phyloP scores from a whole-genome alignment of 495 filamentous ascomycete species.

The Xylaria venustula region DNA sequence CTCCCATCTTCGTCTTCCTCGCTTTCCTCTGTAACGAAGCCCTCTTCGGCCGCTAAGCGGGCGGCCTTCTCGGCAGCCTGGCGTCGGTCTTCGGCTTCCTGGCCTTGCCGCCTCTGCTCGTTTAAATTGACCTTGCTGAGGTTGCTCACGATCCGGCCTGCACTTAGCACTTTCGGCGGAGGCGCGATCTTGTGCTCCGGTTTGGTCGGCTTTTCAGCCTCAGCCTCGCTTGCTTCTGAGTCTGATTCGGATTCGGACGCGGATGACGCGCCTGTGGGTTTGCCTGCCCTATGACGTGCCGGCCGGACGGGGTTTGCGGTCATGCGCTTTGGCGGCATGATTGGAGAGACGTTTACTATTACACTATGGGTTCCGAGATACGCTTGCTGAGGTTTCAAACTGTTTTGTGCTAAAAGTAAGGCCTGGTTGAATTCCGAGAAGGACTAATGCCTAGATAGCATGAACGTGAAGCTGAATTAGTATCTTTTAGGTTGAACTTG shows the following conservation, averaged over 20 bases:
- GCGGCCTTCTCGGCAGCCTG: slow-evolving; percentile 42
- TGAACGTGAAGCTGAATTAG: not conserved
- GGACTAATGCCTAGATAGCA: not conserved
- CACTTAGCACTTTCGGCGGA: slow-evolving; percentile 58
- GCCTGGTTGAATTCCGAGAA: no score
- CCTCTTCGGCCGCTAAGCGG: slow-evolving; percentile 63
- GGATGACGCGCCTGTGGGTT: slow-evolving; percentile 65
- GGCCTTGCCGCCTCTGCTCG: slow-evolving; percentile 38
- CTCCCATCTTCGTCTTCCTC: slow-evolving; percentile 39
- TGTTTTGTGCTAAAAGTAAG: no score
- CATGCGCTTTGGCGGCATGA: slow-evolving; percentile 89
- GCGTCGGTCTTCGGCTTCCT: slow-evolving; percentile 39
- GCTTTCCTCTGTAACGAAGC: slow-evolving; percentile 67
- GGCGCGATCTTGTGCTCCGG: slow-evolving; percentile 43
- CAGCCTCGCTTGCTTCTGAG: slow-evolving; percentile 56
- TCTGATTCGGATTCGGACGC: slow-evolving; percentile 63
- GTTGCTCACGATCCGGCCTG: slow-evolving; percentile 57
- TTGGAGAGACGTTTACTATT: slow-evolving; percentile 20
- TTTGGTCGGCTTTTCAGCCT: slow-evolving; percentile 29
- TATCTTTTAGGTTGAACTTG: no score
- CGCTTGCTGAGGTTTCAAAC: no score
- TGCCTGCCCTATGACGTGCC: slow-evolving; percentile 82
- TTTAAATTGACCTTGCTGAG: slow-evolving; percentile 67
- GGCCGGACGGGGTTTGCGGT: slow-evolving; percentile 86
- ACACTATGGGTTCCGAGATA: not conserved